A percentile compares a stretch with the other conserved stretches of the same genome.
Conservation (phyloP, 139 green algal species). For the Spirogloea muscicola region DNA sequence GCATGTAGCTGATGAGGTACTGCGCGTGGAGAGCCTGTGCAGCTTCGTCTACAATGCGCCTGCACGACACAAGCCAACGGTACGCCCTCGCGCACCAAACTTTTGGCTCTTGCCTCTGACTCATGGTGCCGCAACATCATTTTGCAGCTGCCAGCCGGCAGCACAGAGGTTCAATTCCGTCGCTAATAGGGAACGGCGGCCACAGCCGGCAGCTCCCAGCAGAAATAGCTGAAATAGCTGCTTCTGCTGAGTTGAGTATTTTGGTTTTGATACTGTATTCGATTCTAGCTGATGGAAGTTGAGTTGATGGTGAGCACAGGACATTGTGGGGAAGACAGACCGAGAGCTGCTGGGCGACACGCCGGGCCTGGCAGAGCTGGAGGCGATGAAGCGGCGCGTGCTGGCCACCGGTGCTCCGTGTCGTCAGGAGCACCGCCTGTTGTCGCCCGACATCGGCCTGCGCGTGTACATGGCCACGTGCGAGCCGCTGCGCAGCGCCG, state of each 20-base stretch:
- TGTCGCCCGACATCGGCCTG: background rate
- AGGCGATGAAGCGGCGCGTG: background rate
- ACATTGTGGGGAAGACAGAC: background rate
- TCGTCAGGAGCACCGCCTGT: background rate
- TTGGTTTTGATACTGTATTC: background rate
- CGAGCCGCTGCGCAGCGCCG: background rate
- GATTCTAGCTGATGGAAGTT: too few species aligned
- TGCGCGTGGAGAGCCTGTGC: too few species aligned
- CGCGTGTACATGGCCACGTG: conserved; percentile 1
- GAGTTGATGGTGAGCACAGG: background rate
- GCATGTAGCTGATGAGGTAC: too few species aligned
- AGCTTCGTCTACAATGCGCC: conserved; percentile 7
- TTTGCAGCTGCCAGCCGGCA: background rate
- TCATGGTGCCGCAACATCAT: background rate
- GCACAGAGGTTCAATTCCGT: background rate
- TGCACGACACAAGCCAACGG: conserved; percentile 1
- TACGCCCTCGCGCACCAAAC: background rate
- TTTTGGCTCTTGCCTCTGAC: background rate
- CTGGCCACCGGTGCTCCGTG: background rate
- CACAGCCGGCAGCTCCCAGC: background rate
- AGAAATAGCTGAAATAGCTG: background rate
- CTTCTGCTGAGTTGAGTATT: background rate
- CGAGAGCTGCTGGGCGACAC: background rate
- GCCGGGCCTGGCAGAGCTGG: background rate
- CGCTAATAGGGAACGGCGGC: background rate